Conservation (phyloP, 768 basidiomycete species). For the Suillus discolor region DNA sequence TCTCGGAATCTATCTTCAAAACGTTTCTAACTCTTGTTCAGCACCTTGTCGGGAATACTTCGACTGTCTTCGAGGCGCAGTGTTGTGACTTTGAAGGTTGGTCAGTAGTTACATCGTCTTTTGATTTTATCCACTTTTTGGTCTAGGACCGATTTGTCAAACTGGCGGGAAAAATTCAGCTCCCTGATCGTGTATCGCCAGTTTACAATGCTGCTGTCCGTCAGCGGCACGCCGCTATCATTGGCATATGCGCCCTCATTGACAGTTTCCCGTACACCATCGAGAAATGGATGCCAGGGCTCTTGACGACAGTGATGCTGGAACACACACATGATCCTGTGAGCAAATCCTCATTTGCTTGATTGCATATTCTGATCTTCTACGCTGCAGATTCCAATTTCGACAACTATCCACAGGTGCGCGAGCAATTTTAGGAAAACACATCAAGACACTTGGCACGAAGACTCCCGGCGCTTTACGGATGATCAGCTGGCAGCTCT, state of each 20-base stretch:
- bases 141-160: slow-evolving; percentile 75
- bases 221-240: slow-evolving; percentile 83
- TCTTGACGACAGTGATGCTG: slow-evolving; percentile 76
- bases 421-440: slow-evolving; percentile 82
- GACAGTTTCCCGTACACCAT: slow-evolving; percentile 94
- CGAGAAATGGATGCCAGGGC: slow-evolving; percentile 87
- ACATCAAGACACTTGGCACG: slow-evolving; percentile 89
- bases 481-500: slow-evolving; percentile 83
- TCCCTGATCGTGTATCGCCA: slow-evolving; percentile 66
- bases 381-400: slow-evolving; percentile 69
- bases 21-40: slow-evolving; percentile 32
- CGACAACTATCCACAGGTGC: slow-evolving; percentile 79
- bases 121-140: neutral
- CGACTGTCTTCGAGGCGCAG: slow-evolving; percentile 80
- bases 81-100: slow-evolving; percentile 70
- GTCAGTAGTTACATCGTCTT: slow-evolving; percentile 17
- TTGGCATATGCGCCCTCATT: slow-evolving; percentile 88
- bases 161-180: slow-evolving; percentile 65
- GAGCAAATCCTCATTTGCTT: slow-evolving; percentile 1
- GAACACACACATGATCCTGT: slow-evolving; percentile 89
- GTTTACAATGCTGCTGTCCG: slow-evolving; percentile 72
- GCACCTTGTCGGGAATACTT: slow-evolving; percentile 81
- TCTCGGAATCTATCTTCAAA: slow-evolving; percentile 20
- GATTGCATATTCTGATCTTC: slow-evolving; percentile 13
- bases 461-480: slow-evolving; percentile 83